Conservation (phyloP, 176 grass and related monocot species). For the Zoysia pacifica region DNA sequence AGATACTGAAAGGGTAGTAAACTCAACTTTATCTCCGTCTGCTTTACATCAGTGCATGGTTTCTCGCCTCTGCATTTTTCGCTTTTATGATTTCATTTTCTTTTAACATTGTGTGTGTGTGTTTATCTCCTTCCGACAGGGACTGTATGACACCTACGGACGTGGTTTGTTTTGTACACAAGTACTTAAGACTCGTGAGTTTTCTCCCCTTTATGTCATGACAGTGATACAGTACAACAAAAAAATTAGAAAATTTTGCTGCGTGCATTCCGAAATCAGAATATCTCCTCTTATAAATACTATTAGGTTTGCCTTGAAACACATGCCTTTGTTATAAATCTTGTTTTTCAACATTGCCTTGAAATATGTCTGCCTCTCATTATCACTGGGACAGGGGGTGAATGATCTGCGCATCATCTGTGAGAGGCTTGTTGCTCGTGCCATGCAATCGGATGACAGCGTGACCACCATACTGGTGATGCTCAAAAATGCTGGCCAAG, state of each 20-base stretch:
- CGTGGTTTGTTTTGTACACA: background rate
- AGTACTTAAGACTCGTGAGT: background rate
- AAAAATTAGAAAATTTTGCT: background rate
- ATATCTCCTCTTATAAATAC: too few relatives aligned
- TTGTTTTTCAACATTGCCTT: background rate
- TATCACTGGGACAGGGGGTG: constrained; percentile 22
- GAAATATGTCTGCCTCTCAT: background rate
- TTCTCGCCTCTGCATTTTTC: background rate
- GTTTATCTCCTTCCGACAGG: constrained; percentile 17
- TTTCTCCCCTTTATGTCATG: background rate
- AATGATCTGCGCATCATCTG: background rate
- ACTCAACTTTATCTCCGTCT: constrained; percentile 14
- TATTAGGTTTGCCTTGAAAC: background rate
- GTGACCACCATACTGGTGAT: constrained; percentile 16
- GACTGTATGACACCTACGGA: background rate
- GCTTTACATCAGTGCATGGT: background rate
- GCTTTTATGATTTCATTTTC: background rate
- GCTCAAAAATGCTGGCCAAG: too few relatives aligned
- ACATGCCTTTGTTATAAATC: background rate
- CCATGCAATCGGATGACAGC: background rate
- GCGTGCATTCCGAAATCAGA: too few relatives aligned
- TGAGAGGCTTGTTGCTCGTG: background rate
- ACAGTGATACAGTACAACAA: background rate
- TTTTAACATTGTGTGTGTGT: background rate
- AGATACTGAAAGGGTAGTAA: constrained; percentile 6